phyloP scores from a whole-genome alignment of 2,329 filamentous ascomycete genomes.

The Didymella sp. region DNA sequence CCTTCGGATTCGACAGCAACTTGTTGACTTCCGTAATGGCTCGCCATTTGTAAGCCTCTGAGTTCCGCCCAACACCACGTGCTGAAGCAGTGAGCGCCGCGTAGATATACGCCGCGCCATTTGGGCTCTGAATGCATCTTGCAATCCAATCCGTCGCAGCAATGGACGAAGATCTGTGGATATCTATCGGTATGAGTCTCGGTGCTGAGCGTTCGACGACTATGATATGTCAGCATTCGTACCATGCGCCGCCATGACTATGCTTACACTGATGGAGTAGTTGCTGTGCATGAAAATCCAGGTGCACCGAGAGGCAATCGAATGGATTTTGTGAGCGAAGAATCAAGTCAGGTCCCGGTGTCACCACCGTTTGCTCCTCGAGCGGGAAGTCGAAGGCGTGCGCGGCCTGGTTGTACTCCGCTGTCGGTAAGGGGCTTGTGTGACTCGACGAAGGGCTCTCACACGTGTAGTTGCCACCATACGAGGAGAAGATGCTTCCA shows the following conservation, averaged over 20 bases:
- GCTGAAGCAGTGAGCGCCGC: conserved; percentile 35
- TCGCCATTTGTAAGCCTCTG: conserved; percentile 37
- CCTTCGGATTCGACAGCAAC: conserved; percentile 31
- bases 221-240: conserved; percentile 18
- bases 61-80: conserved; percentile 27
- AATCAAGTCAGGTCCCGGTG: conserved; percentile 21
- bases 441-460: conserved; percentile 24
- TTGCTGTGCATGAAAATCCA: conserved; percentile 26
- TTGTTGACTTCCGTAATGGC: conserved; percentile 41
- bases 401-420: conserved; percentile 20
- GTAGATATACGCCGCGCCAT: conserved; percentile 42
- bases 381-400: conserved; percentile 22
- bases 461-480: conserved; percentile 23
- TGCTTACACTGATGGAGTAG: conserved; percentile 42
- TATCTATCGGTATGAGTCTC: conserved; percentile 39
- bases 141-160: conserved; percentile 39
- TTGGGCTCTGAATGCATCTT: conserved; percentile 29
- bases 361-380: conserved; percentile 7
- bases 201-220: conserved; percentile 32
- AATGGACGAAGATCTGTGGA: conserved; percentile 26
- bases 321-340: conserved; percentile 29
- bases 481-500: conserved; percentile 22
- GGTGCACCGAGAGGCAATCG: conserved; percentile 35
- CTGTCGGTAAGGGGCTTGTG: conserved; percentile 24
- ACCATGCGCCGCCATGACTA: neutral